Evolutionary conservation across 306 rosid species (phyloP), one percentile per base, ranked within the genome.

Genomic region (Trifolium dubium): DNA sequence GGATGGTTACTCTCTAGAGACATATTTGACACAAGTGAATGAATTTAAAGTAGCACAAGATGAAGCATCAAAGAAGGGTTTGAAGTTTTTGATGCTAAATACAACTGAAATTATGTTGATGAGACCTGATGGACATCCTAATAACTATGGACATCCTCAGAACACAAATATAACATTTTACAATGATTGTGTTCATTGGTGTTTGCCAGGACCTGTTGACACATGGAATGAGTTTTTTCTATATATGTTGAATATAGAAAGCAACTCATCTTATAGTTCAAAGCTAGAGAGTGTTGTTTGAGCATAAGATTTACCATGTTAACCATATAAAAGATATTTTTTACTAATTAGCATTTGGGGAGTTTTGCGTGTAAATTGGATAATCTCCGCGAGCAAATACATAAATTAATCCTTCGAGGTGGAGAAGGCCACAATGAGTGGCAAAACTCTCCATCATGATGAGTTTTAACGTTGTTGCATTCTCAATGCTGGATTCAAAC

Each of bases 151-250:
- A 46, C 88, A 69, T 53, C 49, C 90, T 0, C 82, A 63, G 58
- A 83, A 69, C 4, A 77, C 77, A 69, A 92, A 90, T 67, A 34
- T 43, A 72, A 86, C 83, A 3, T 0, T 77, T 0, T 54, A 54
- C 60, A 93, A 93, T 5, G 99, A 95, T 79, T 95, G 99, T 54
- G 98, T 92, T 75, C 99, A 95, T 47, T 95, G 99, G 99, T 95
- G 99, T 51, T 47, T 88, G 84, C 99, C 99, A 0, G 99, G 99
- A 3, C 99, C 99, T 34, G 72, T 95, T 82, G 99, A 95, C 65
- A 86, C 96, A 2, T 95, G 99, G 99, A 95, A 90, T 84, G 99
- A 92, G 82, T 47, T 95, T 62, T 81, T 95, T 71, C 67, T 88
- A 58, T 58, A 86, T 83, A 76, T 80, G 79, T 78, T 94, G 83